Percentiles rank a stretch among this genome's conserved stretches.
These are phyloP conservation scores for Penicillium coffeae DNA, from an alignment of 495 filamentous ascomycete genomes.

Conservation along the genomic window DNA sequence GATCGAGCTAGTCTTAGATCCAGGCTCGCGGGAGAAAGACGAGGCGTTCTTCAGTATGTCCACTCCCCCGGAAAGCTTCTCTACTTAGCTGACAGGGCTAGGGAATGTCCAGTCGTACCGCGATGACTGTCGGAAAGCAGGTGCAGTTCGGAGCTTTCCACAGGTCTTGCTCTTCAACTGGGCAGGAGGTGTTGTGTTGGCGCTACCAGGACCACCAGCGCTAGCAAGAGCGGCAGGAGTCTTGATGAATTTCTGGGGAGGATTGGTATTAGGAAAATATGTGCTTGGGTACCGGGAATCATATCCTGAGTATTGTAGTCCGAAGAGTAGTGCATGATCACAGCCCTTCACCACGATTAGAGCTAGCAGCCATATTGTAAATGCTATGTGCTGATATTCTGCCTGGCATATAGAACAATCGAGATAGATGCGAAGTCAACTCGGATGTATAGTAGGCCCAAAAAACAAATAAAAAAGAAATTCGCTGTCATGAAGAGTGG, in stretches of 20 bases:
- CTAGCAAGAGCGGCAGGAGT: slow-evolving; percentile 2
- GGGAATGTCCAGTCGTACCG: slow-evolving; percentile 17
- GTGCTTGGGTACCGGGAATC: slow-evolving; percentile 10
- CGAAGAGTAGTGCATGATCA: slow-evolving; percentile 1
- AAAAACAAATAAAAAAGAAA: too few relatives aligned
- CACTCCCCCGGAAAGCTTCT: too few relatives aligned
- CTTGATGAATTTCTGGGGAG: slow-evolving; percentile 9
- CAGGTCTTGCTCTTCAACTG: slow-evolving; percentile 13
- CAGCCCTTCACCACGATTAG: too few relatives aligned
- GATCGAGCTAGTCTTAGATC: slow-evolving; percentile 11
- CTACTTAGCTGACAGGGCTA: too few relatives aligned
- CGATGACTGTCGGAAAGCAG: slow-evolving; percentile 13
- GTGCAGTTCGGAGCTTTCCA: slow-evolving; percentile 6
- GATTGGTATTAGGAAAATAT: slow-evolving; percentile 11
- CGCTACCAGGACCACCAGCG: slow-evolving; percentile 4
- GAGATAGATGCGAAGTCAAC: too few relatives aligned
- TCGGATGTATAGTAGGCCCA: too few relatives aligned
- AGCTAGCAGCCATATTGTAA: too few relatives aligned
- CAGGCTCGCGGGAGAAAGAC: slow-evolving; percentile 4
- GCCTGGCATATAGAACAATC: too few relatives aligned
- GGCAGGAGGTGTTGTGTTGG: slow-evolving; percentile 11
- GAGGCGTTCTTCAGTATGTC: slow-evolving; percentile 12
- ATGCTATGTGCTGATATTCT: too few relatives aligned
- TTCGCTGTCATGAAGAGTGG: too few relatives aligned
- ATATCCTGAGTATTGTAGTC: slow-evolving; percentile 13